These are phyloP conservation scores for Lentithecium fluviatile DNA, from an alignment of 495 filamentous ascomycete species.

Conservation along the genomic window DNA sequence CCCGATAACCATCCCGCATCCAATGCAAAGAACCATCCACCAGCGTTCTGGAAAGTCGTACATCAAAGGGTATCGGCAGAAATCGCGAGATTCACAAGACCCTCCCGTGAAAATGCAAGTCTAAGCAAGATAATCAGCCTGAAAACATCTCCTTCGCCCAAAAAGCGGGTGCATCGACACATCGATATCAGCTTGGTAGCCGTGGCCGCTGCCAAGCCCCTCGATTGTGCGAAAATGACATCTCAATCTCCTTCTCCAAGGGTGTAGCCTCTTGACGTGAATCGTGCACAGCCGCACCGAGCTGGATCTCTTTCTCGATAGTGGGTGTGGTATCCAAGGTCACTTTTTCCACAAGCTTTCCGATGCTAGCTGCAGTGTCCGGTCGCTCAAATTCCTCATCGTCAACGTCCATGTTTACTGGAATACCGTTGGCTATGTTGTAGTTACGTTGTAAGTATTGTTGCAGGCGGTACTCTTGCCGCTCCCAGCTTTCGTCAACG, in stretches of 20 bases:
- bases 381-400: conserved; percentile 44
- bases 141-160: neutral
- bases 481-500: conserved; percentile 62
- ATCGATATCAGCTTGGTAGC: neutral
- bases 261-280: neutral
- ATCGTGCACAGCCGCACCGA: conserved; percentile 22
- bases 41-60: too few species aligned
- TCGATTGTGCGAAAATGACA: conserved; percentile 22
- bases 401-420: conserved; percentile 36
- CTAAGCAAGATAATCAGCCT: neutral
- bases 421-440: conserved; percentile 52
- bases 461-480: conserved; percentile 56
- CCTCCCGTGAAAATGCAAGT: neutral
- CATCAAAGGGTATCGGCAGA: too few species aligned
- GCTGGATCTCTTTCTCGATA: conserved; percentile 39
- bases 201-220: conserved; percentile 1
- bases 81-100: too few species aligned
- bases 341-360: conserved; percentile 42
- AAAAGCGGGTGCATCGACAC: neutral
- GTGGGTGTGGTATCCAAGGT: conserved; percentile 43
- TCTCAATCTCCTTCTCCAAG: conserved; percentile 32
- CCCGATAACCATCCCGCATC: too few species aligned
- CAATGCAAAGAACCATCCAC: too few species aligned
- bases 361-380: conserved; percentile 33
- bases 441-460: conserved; percentile 63